These are phyloP conservation scores for Hansenula lynferdii DNA, from an alignment of 1,139 yeast species.

Conservation along the genomic window DNA sequence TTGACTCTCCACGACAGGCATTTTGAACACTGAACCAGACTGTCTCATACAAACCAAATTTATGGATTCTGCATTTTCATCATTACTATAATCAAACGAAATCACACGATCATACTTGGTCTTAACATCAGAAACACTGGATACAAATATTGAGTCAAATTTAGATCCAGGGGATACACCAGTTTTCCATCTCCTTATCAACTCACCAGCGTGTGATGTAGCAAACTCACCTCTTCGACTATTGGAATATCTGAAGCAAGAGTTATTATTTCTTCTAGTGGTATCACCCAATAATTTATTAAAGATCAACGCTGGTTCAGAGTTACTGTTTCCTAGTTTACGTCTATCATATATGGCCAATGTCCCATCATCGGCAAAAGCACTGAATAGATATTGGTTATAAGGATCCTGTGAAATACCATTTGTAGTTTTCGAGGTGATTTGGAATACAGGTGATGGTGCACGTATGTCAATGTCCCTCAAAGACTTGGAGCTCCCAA, in stretches of 20 bases:
- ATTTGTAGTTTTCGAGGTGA: conserved; percentile 70
- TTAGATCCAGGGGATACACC: conserved; percentile 48
- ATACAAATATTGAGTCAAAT: conserved; percentile 61
- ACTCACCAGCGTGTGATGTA: conserved; percentile 72
- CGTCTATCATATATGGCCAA: conserved; percentile 87
- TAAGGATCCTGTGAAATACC: conserved; percentile 70
- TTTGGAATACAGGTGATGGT: conserved; percentile 64
- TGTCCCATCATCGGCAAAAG: conserved; percentile 81
- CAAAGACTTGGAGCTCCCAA: conserved; percentile 74
- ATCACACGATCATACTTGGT: conserved; percentile 79
- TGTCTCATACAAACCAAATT: conserved; percentile 80
- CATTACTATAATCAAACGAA: conserved; percentile 77
- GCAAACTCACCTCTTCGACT: conserved; percentile 70
- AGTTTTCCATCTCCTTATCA: conserved; percentile 77
- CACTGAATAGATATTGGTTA: conserved; percentile 58
- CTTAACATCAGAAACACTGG: conserved; percentile 69
- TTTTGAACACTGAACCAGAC: conserved; percentile 79
- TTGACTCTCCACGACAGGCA: conserved; percentile 70
- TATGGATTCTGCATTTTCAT: conserved; percentile 37
- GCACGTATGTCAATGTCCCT: conserved; percentile 74
- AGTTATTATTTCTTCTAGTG: conserved; percentile 53
- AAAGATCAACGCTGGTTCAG: conserved; percentile 60
- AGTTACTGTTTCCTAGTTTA: conserved; percentile 35
- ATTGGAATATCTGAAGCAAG: conserved; percentile 69
- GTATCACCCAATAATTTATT: conserved; percentile 63